phyloP scores from a whole-genome alignment of 768 basidiomycete species.

The Panus rudis region DNA sequence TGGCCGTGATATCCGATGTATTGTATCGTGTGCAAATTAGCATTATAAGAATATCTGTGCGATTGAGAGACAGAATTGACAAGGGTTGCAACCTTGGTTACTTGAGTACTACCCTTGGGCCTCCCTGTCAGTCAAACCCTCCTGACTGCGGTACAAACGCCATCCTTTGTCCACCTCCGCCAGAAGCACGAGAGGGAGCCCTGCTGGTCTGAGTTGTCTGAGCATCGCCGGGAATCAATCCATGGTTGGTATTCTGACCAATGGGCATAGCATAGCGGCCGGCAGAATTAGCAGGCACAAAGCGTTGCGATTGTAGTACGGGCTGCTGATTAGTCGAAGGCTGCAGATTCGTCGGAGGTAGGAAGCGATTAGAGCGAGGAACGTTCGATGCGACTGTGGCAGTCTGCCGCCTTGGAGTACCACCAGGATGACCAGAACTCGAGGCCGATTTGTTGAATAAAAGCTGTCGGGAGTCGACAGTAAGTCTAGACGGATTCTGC shows the following conservation, averaged over 20 bases:
- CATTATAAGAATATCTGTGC: too few relatives aligned
- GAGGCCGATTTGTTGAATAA: slow-evolving; percentile 20
- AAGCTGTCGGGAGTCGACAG: slow-evolving; percentile 21
- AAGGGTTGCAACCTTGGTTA: too few relatives aligned
- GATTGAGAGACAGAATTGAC: too few relatives aligned
- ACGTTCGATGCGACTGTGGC: neutral
- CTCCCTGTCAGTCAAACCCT: too few relatives aligned
- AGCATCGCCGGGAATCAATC: slow-evolving; percentile 11
- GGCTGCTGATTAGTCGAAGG: slow-evolving; percentile 8
- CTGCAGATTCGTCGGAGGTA: slow-evolving; percentile 11
- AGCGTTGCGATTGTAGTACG: slow-evolving; percentile 18
- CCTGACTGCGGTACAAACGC: slow-evolving; percentile 37
- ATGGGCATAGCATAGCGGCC: slow-evolving; percentile 6
- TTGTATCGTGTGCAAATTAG: too few relatives aligned
- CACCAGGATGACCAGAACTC: slow-evolving; percentile 4
- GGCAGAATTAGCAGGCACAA: slow-evolving; percentile 19
- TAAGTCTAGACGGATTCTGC: slow-evolving; percentile 3
- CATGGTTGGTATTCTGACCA: slow-evolving; percentile 1
- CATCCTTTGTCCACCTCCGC: slow-evolving; percentile 38
- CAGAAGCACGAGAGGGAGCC: slow-evolving; percentile 16
- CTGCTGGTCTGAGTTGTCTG: slow-evolving; percentile 4
- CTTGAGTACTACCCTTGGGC: too few relatives aligned
- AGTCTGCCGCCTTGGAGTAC: slow-evolving; percentile 7
- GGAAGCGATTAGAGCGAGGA: slow-evolving; percentile 23
- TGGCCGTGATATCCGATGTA: too few relatives aligned